phyloP scores from a whole-genome alignment of 1,284 basidiomycete genomes.

The Ustilago cynodontis region DNA sequence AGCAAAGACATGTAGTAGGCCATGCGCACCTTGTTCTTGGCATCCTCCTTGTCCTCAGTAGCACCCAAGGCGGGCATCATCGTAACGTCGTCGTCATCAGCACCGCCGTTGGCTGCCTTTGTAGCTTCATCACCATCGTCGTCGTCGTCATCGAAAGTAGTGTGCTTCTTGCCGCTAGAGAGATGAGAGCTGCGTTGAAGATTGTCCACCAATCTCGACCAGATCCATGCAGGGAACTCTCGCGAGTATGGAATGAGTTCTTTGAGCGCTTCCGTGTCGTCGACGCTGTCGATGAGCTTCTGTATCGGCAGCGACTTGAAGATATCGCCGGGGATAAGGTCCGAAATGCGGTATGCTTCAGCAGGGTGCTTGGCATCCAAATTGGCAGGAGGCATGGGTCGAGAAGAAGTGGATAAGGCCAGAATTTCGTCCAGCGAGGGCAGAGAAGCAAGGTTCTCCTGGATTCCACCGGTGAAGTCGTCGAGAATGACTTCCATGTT shows the following conservation, averaged over 20 bases:
- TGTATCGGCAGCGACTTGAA: conserved; percentile 51
- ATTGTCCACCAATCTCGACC: conserved; percentile 44
- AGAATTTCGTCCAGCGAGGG: conserved; percentile 55
- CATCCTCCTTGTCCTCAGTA: conserved; percentile 49
- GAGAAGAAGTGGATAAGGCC: conserved; percentile 49
- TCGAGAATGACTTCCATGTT: conserved; percentile 65
- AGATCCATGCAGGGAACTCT: conserved; percentile 49
- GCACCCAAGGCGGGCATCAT: conserved; percentile 51
- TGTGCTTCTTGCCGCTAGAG: conserved; percentile 29
- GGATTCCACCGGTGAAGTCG: conserved; percentile 62
- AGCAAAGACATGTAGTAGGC: conserved; percentile 52
- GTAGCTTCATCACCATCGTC: conserved; percentile 27
- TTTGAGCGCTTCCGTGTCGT: conserved; percentile 34
- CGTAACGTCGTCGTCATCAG: conserved; percentile 25
- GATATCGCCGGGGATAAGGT: conserved; percentile 56
- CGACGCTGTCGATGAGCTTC: conserved; percentile 43
- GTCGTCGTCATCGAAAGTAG: conserved; percentile 38
- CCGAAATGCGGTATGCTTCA: conserved; percentile 61
- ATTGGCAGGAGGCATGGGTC: conserved; percentile 63
- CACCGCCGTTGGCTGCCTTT: background rate
- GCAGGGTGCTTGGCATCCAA: conserved; percentile 60
- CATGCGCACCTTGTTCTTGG: conserved; percentile 46
- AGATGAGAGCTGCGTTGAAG: conserved; percentile 47
- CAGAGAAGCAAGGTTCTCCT: conserved; percentile 47
- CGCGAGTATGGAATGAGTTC: conserved; percentile 41